Evolutionary conservation across 2,329 filamentous ascomycete species (phyloP).

Genomic region (Aspergillus sp.): DNA sequence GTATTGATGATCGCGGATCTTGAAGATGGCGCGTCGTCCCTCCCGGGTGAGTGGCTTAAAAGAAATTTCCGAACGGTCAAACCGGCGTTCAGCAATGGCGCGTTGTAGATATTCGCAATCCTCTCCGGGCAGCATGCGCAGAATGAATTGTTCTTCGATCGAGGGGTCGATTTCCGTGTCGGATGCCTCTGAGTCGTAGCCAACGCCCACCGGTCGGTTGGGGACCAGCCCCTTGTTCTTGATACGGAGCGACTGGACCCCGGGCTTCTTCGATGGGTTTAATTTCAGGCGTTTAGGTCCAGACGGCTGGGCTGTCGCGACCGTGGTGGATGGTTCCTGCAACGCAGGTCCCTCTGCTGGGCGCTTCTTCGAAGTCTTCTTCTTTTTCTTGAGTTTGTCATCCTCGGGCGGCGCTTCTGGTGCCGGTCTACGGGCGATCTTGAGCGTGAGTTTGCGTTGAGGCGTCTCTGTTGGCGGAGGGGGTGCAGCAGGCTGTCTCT

Average conservation of each 20-base stretch:
- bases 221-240: constrained; percentile 70
- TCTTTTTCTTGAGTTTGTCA: constrained; percentile 34
- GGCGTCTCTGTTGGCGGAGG: constrained; percentile 26
- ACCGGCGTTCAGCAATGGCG: constrained; percentile 73
- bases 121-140: constrained; percentile 83
- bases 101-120: constrained; percentile 81
- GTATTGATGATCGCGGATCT: constrained; percentile 69
- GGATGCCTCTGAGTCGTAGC: constrained; percentile 94
- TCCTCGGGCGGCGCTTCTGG: constrained; percentile 20
- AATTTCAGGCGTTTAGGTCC: constrained; percentile 44
- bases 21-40: constrained; percentile 71
- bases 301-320: constrained; percentile 22
- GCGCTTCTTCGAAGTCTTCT: constrained; percentile 44
- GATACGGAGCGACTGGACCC: constrained; percentile 55
- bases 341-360: constrained; percentile 33
- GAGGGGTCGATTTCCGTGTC: constrained; percentile 85
- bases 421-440: constrained; percentile 38
- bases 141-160: constrained; percentile 84
- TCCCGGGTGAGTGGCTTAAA: constrained; percentile 74
- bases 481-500: constrained; percentile 23
- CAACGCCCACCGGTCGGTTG: constrained; percentile 73
- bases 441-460: constrained; percentile 46
- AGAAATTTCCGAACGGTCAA: constrained; percentile 77
- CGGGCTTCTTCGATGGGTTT: constrained; percentile 41
- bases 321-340: constrained; percentile 27